Base-by-base conservation (phyloP, 306 rosid species). In the Nissolia schottii region DNA sequence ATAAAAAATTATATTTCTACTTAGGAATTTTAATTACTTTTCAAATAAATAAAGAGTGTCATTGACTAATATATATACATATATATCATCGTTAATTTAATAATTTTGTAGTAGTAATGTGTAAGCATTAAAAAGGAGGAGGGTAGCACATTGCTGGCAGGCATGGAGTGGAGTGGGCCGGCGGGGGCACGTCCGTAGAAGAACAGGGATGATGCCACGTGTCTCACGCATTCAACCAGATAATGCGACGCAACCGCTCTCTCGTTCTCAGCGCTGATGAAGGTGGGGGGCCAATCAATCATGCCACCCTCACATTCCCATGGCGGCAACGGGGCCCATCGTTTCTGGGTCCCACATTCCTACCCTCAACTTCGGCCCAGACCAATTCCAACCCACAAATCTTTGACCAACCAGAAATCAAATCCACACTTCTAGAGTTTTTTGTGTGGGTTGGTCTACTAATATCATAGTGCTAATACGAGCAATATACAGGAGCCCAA, bases 121-220 rank as follows among this genome's bases (percentile, higher is more conserved):
- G 27, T 19, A 77, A 64, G 48, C 51, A 66, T 48, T n/a, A 73
- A 57, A 8, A 58, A 56, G 14, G 50, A 65, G 75, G 75, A 27
- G 58, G 83, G 59, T 57, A 1, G 79, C 75, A 79, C 74, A 79
- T 72, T 65, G 82, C 18, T 79, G 55, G 64, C 64, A 18, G 63
- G 67, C 40, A 58, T 35, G 64, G 9, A 53, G 7, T 23, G 32
- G 28, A 15, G 74, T 59, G 59, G 81, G 78, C 54, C 67, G 54
- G 73, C 68, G 25, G 20, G 31, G 60, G 38, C 31, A 23, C 45
- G 41, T 71, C 54, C 64, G 7, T 1, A 71, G 5, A 20, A 25
- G 9, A 14, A 57, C n/a, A 14, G 3, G 2, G 64, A 73, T 73
- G 22, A 0, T 12, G 60, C 40, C 83, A 73, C 66, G 75, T 73